These are phyloP conservation scores for Bonnemaisonia californica DNA, from an alignment of 31 red algal species.

Conservation along the genomic window DNA sequence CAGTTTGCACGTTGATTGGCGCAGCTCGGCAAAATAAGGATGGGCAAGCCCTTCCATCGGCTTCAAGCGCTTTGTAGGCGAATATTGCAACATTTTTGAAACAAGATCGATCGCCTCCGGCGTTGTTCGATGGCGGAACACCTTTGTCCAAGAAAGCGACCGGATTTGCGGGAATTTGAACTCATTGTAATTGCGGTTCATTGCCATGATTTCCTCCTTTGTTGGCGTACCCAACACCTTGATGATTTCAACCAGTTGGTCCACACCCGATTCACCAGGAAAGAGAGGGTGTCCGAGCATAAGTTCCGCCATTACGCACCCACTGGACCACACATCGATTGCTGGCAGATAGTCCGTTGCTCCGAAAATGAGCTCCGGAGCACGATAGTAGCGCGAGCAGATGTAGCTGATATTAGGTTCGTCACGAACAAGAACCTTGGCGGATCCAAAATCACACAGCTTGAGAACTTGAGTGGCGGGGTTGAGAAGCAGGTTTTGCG, in stretches of 20 bases:
- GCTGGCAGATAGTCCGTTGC: slow-evolving; percentile 86
- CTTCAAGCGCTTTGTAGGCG: slow-evolving; percentile 79
- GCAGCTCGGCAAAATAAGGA: slow-evolving; percentile 94
- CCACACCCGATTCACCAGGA: slow-evolving; percentile 90
- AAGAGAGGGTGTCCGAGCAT: slow-evolving; percentile 94
- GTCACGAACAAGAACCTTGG: slow-evolving; percentile 83
- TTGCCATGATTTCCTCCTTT: slow-evolving; percentile 88
- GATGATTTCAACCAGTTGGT: slow-evolving; percentile 97
- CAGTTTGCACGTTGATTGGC: slow-evolving; percentile 55
- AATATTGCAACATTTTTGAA: slow-evolving; percentile 88
- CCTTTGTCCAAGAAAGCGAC: slow-evolving; percentile 75
- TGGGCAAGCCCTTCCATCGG: slow-evolving; percentile 91
- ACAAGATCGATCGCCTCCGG: slow-evolving; percentile 91
- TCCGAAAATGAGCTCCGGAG: slow-evolving; percentile 97
- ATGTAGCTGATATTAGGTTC: slow-evolving; percentile 98
- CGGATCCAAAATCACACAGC: slow-evolving; percentile 96
- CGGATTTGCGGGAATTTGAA: slow-evolving; percentile 94
- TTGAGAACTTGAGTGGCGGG: slow-evolving; percentile 85
- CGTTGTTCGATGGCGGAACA: slow-evolving; percentile 87
- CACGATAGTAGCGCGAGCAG: slow-evolving; percentile 95
- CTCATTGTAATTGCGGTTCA: slow-evolving; percentile 94
- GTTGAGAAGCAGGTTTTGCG: slow-evolving; percentile 93
- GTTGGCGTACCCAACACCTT: slow-evolving; percentile 95
- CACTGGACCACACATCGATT: slow-evolving; percentile 91
- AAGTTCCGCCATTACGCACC: slow-evolving; percentile 97